phyloP scores from a whole-genome alignment of 768 basidiomycete species.

The Kwoniella dejecticola region DNA sequence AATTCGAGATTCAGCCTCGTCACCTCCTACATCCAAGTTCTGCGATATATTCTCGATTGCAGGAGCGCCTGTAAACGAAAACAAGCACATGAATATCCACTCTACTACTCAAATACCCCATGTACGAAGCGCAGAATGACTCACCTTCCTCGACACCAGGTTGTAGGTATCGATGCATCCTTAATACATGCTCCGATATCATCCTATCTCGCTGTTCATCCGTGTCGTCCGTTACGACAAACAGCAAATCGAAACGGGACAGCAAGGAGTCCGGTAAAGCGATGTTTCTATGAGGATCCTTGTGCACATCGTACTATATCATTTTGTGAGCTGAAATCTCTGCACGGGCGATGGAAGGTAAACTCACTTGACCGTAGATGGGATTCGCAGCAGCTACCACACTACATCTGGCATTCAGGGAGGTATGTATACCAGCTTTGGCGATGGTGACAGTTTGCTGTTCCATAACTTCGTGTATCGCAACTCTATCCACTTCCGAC shows the following conservation, averaged over 20 bases:
- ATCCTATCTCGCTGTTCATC: conserved; percentile 88
- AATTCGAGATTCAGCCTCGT: conserved; percentile 60
- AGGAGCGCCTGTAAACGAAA: conserved; percentile 62
- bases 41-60: conserved; percentile 83
- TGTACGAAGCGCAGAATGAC: conserved; percentile 1
- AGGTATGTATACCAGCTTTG: conserved; percentile 98
- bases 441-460: conserved; percentile 99
- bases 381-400: conserved; percentile 98
- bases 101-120: neutral
- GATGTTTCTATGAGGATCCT: conserved; percentile 98
- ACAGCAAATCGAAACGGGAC: conserved; percentile 97
- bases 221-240: conserved; percentile 97
- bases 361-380: conserved; percentile 87
- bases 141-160: conserved; percentile 94
- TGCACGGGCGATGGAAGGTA: no score
- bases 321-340: neutral
- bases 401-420: conserved; percentile 94
- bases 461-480: conserved; percentile 99
- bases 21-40: conserved; percentile 81
- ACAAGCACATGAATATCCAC: neutral
- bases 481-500: conserved; percentile 97
- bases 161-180: conserved; percentile 94
- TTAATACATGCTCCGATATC: conserved; percentile 96
- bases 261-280: conserved; percentile 95
- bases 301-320: conserved; percentile 92